Conservation (phyloP, 768 basidiomycete species). For the Termitomyces sp. region DNA sequence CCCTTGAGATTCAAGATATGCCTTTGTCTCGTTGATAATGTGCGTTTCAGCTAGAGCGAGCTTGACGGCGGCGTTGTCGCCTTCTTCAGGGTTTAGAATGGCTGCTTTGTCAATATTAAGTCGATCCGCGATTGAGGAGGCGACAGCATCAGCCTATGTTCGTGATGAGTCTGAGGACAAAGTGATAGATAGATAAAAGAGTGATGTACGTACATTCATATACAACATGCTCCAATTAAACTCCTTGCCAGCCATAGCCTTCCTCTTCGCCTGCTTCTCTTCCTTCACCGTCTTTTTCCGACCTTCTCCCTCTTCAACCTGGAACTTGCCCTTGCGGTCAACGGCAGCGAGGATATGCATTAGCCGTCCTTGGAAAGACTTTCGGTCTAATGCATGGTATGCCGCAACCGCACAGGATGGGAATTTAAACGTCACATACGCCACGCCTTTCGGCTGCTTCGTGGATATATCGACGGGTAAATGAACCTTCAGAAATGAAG, state of each 20-base stretch:
- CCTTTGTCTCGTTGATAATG: slow-evolving; percentile 91
- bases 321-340: slow-evolving; percentile 50
- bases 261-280: slow-evolving; percentile 53
- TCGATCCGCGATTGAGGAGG: slow-evolving; percentile 83
- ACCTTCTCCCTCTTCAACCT: slow-evolving; percentile 39
- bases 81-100: slow-evolving; percentile 78
- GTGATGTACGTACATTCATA: slow-evolving; percentile 81
- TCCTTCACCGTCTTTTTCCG: slow-evolving; percentile 54
- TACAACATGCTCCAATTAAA: slow-evolving; percentile 95
- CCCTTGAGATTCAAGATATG: slow-evolving; percentile 79
- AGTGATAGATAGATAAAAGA: slow-evolving; percentile 2
- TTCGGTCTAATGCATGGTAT: slow-evolving; percentile 74
- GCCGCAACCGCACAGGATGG: slow-evolving; percentile 54
- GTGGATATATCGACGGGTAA: slow-evolving; percentile 43
- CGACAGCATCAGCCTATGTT: slow-evolving; percentile 85
- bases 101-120: slow-evolving; percentile 86
- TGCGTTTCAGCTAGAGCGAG: slow-evolving; percentile 96
- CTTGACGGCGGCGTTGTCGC: slow-evolving; percentile 83
- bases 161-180: slow-evolving; percentile 16
- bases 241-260: slow-evolving; percentile 65
- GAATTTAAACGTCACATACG: slow-evolving; percentile 44
- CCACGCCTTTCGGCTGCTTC: slow-evolving; percentile 47
- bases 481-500: slow-evolving; percentile 34
- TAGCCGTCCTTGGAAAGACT: slow-evolving; percentile 87
- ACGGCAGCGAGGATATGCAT: slow-evolving; percentile 88